Evolutionary conservation across 805 yeast species (phyloP), one percentile per base, ranked within the genome.

Genomic region (Monosporozyma aquatica): DNA sequence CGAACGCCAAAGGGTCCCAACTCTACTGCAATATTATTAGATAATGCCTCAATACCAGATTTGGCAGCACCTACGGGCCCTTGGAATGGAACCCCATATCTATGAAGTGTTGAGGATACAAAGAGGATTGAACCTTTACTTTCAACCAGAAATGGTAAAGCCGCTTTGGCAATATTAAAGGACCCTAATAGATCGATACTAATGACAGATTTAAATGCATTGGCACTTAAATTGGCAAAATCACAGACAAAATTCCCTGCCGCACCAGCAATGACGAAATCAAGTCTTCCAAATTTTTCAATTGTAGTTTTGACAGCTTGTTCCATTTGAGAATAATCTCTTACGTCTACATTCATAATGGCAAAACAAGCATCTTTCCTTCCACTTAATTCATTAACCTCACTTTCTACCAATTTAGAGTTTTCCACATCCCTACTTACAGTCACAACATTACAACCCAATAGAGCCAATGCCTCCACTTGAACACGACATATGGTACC

Each of bases 401-500:
- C 94, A 22, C 60, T 54, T 2, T 94, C 95, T 0, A 82, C 87
- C 30, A 61, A 52, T 42, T 68, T 71, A 0, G 95, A 84, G 51
- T 80, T 82, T 35, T 69, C 75, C 24, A 57, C 66, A 53, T 81
- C 80, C 56, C 97, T 74, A 3, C 97, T 96, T 23, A 90, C 61
- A 35, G 90, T 82, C 5, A 84, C 84, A 13, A 94, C 95, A 55
- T 85, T 70, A 42, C 95, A 92, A 5, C 97, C 97, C 9, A 90
- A 66, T 14, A 76, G 64, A 3, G 87, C 82, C 64, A 90, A 49
- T 0, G 95, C 95, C 59, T 85, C 95, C 0, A 83, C 76, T 61
- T 89, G 97, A 5, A 83, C 90, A 38, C 92, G 69, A 62, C 97
- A 89, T 43, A 90, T 89, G n/a, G 95, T 78, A 10, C 97, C 97